Percentiles rank a stretch among this genome's conserved stretches.
These are phyloP conservation scores for Peterozyma toletana DNA, from an alignment of 805 yeast species.

Conservation along the genomic window DNA sequence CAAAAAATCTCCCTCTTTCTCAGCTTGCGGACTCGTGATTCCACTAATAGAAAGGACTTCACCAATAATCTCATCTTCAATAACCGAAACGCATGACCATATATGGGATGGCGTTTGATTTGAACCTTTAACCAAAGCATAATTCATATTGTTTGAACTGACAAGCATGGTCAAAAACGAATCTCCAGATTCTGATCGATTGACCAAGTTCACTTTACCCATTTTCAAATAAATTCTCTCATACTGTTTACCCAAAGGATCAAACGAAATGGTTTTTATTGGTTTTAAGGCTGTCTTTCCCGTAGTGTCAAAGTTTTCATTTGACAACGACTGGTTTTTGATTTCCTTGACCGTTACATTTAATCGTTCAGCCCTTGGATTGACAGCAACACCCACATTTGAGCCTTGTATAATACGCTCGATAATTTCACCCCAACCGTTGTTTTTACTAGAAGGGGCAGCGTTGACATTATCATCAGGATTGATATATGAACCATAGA, in stretches of 20 bases:
- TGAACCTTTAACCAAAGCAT: conserved; percentile 61
- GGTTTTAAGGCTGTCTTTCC: conserved; percentile 50
- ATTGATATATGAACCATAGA: conserved; percentile 63
- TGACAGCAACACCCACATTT: conserved; percentile 68
- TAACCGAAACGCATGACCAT: conserved; percentile 73
- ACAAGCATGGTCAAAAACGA: conserved; percentile 48
- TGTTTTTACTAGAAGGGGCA: conserved; percentile 23
- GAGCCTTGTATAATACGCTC: conserved; percentile 75
- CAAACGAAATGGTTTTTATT: conserved; percentile 58
- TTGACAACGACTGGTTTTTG: conserved; percentile 30
- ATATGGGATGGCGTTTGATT: conserved; percentile 41
- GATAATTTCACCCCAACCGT: conserved; percentile 87
- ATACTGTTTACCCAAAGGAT: conserved; percentile 50
- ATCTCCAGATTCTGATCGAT: conserved; percentile 12
- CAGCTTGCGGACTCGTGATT: conserved; percentile 33
- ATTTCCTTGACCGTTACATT: conserved; percentile 70
- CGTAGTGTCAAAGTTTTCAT: conserved; percentile 21
- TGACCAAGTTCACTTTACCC: conserved; percentile 36
- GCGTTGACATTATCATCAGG: conserved; percentile 25
- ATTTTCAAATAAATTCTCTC: conserved; percentile 56
- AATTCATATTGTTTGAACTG: conserved; percentile 39
- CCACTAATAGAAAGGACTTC: conserved; percentile 64
- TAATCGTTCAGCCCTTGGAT: conserved; percentile 72
- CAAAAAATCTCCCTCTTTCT: conserved; percentile 44
- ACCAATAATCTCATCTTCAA: conserved; percentile 64